These are phyloP conservation scores for Coemansia sp. DNA, from an alignment of 192 early-diverging fungal species.

Conservation along the genomic window DNA sequence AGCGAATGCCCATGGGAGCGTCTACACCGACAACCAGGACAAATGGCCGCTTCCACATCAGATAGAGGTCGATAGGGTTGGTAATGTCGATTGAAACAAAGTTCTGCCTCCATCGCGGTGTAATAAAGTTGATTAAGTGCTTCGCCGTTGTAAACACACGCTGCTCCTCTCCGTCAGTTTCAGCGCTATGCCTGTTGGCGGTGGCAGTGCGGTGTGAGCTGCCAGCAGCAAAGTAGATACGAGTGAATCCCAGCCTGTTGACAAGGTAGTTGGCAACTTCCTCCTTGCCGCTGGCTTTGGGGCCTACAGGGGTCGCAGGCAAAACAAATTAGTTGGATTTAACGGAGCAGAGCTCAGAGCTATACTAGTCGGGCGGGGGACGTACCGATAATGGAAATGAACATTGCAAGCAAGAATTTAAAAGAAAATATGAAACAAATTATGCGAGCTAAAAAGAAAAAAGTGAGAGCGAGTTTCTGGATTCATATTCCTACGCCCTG, in stretches of 20 bases:
- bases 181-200: background rate
- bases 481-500: slow-evolving; percentile 12
- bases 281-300: slow-evolving; percentile 51
- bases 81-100: slow-evolving; percentile 71
- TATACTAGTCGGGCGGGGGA: background rate
- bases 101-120: slow-evolving; percentile 69
- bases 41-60: slow-evolving; percentile 68
- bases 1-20: slow-evolving; percentile 71
- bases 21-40: slow-evolving; percentile 83
- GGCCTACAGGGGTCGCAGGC: slow-evolving; percentile 22
- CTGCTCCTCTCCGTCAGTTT: background rate
- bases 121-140: slow-evolving; percentile 67
- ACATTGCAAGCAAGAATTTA: slow-evolving; percentile 24
- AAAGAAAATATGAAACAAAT: background rate
- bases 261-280: slow-evolving; percentile 35
- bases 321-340: background rate
- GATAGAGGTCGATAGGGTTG: slow-evolving; percentile 55
- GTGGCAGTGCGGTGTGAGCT: background rate
- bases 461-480: background rate
- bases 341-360: background rate
- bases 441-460: background rate
- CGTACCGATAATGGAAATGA: slow-evolving; percentile 51
- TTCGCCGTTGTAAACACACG: slow-evolving; percentile 57
- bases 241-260: slow-evolving; percentile 12
- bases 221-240: slow-evolving; percentile 11